Evolutionary conservation across 2,329 filamentous ascomycete genomes (phyloP).

Genomic region (Zymoseptoria passerinii): DNA sequence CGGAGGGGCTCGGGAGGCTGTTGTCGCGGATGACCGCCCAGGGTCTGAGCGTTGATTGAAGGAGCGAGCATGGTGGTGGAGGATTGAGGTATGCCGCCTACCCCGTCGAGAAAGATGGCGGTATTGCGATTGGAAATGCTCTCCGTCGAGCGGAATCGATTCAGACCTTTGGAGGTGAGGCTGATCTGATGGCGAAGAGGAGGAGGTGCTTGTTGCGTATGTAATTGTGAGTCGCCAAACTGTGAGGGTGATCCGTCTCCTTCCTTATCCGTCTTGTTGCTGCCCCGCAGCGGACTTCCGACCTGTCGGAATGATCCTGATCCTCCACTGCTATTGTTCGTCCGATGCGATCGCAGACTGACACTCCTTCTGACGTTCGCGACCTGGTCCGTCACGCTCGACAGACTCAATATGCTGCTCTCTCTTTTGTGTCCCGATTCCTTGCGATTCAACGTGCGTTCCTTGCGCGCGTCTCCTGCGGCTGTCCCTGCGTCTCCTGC

Average conservation of each 20-base stretch:
- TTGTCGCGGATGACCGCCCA: constrained; percentile 23
- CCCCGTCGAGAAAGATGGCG: constrained; percentile 8
- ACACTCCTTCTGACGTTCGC: constrained; percentile 32
- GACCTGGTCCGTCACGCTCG: constrained; percentile 31
- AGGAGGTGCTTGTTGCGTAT: constrained; percentile 1
- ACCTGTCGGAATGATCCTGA: background rate
- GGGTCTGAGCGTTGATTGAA: background rate
- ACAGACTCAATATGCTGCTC: constrained; percentile 22
- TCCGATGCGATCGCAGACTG: constrained; percentile 32
- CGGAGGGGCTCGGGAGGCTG: background rate
- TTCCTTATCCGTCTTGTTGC: background rate
- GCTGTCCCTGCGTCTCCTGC: background rate
- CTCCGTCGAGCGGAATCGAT: constrained; percentile 17
- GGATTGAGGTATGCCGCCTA: constrained; percentile 1
- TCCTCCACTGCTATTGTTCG: constrained; percentile 17
- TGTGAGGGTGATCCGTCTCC: background rate
- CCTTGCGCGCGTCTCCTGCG: background rate
- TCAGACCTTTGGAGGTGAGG: constrained; percentile 16
- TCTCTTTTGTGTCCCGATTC: constrained; percentile 16
- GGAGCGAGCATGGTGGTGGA: background rate
- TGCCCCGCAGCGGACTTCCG: background rate
- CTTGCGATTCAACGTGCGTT: background rate
- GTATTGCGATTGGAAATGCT: constrained; percentile 12
- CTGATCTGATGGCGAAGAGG: constrained; percentile 15
- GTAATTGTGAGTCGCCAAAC: background rate